Conservation (phyloP, 331 rosid species). For the Spiraea crenata region DNA sequence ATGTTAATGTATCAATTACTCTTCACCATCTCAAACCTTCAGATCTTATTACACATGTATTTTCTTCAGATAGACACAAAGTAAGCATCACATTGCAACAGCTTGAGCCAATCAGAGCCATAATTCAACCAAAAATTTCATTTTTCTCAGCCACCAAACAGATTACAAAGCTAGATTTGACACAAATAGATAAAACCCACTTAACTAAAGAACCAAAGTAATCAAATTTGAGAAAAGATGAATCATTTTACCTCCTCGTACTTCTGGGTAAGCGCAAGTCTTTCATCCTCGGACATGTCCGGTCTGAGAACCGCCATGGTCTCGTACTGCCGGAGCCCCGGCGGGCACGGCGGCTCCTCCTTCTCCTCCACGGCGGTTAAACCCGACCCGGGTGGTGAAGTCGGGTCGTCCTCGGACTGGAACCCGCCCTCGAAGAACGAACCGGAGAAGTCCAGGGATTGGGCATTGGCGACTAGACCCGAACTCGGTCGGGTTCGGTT, state of each 20-base stretch:
- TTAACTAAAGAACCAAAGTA: neutral
- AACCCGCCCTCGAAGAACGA: slow-evolving; percentile 60
- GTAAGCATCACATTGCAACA: neutral
- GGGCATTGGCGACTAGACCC: slow-evolving; percentile 29
- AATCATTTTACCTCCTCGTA: slow-evolving; percentile 78
- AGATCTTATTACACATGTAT: neutral
- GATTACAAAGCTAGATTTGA: neutral
- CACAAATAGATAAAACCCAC: neutral
- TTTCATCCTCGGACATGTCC: slow-evolving; percentile 84
- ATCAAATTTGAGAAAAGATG: neutral
- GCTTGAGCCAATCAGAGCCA: neutral
- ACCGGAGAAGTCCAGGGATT: slow-evolving; percentile 56
- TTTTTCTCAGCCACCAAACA: slow-evolving; percentile 8
- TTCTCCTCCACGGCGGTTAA: slow-evolving; percentile 59
- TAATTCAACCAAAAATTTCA: neutral
- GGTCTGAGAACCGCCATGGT: slow-evolving; percentile 80
- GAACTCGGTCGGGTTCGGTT: slow-evolving; percentile 5
- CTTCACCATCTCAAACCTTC: neutral
- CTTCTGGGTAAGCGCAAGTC: slow-evolving; percentile 78
- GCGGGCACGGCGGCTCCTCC: slow-evolving; percentile 86
- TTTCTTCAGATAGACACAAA: neutral
- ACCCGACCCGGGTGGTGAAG: slow-evolving; percentile 40
- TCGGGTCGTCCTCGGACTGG: slow-evolving; percentile 58
- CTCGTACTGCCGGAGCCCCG: slow-evolving; percentile 82
- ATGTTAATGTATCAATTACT: slow-evolving; percentile 5